Evolutionary conservation across 2,329 filamentous ascomycete genomes (phyloP).

Genomic region (Pseudogymnoascus sp.): DNA sequence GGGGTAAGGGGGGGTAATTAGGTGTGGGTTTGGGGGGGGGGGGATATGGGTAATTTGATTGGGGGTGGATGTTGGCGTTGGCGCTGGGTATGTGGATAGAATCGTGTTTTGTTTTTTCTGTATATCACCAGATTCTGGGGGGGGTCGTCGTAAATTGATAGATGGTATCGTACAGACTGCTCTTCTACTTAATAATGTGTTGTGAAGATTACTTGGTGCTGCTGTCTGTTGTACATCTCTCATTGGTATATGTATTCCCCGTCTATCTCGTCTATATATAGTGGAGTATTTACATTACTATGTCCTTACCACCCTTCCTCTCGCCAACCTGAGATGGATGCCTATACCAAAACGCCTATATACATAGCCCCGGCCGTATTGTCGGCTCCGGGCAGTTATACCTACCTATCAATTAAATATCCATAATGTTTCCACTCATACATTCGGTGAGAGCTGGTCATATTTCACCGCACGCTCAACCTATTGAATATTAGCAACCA

Average conservation of each 20-base stretch:
- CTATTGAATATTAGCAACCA: slow-evolving; percentile 31
- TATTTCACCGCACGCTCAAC: slow-evolving; percentile 87
- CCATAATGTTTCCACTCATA: slow-evolving; percentile 37
- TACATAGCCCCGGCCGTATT: background rate
- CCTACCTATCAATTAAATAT: background rate
- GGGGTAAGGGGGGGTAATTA: background rate
- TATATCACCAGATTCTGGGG: background rate
- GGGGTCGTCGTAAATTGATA: background rate
- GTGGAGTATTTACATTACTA: slow-evolving; percentile 2
- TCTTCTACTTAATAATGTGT: background rate
- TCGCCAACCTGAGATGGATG: background rate
- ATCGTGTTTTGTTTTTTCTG: slow-evolving; percentile 6
- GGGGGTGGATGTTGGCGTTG: background rate
- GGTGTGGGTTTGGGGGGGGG: background rate
- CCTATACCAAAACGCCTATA: slow-evolving; percentile 4
- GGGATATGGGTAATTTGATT: background rate
- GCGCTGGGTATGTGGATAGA: slow-evolving; percentile 1
- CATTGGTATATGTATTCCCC: background rate
- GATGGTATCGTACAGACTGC: background rate
- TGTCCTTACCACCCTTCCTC: background rate
- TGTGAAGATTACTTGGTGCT: background rate
- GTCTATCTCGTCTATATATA: slow-evolving; percentile 2
- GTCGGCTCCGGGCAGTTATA: background rate
- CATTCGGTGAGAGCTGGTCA: slow-evolving; percentile 78
- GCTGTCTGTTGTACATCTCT: background rate